Conservation (phyloP, 2,329 filamentous ascomycete genomes). For the Westerdykella sp. region DNA sequence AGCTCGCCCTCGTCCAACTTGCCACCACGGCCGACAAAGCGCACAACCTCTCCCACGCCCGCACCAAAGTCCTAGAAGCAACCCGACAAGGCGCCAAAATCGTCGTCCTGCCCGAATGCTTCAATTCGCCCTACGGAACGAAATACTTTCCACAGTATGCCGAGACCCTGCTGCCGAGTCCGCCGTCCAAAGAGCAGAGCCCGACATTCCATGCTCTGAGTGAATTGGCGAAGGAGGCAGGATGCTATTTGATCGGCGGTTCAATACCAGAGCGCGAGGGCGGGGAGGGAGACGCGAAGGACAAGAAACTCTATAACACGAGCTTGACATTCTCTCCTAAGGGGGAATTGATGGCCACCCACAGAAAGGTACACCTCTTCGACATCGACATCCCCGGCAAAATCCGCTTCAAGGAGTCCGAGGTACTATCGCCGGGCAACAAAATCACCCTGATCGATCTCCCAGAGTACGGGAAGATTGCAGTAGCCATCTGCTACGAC, state of each 20-base stretch:
- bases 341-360: conserved; percentile 74
- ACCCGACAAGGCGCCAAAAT: conserved; percentile 69
- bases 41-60: conserved; percentile 74
- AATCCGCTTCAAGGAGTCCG: conserved; percentile 85
- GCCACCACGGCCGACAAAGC: conserved; percentile 62
- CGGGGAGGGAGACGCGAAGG: conserved; percentile 3
- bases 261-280: conserved; percentile 80
- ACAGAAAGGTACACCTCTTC: conserved; percentile 93
- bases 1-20: conserved; percentile 46
- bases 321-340: conserved; percentile 72
- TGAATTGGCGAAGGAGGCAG: conserved; percentile 69
- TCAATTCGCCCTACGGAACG: conserved; percentile 95
- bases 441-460: conserved; percentile 80
- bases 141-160: conserved; percentile 88
- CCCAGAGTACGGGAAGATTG: conserved; percentile 81
- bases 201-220: conserved; percentile 83
- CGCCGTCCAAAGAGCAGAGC: conserved; percentile 62
- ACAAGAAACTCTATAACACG: conserved; percentile 71
- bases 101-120: conserved; percentile 93
- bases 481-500: conserved; percentile 93
- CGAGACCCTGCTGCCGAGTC: conserved; percentile 74
- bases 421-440: conserved; percentile 80
- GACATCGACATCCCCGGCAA: conserved; percentile 96
- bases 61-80: conserved; percentile 75
- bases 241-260: conserved; percentile 78